phyloP scores from a whole-genome alignment of 805 yeast genomes.

The Kuraishia piskuri region DNA sequence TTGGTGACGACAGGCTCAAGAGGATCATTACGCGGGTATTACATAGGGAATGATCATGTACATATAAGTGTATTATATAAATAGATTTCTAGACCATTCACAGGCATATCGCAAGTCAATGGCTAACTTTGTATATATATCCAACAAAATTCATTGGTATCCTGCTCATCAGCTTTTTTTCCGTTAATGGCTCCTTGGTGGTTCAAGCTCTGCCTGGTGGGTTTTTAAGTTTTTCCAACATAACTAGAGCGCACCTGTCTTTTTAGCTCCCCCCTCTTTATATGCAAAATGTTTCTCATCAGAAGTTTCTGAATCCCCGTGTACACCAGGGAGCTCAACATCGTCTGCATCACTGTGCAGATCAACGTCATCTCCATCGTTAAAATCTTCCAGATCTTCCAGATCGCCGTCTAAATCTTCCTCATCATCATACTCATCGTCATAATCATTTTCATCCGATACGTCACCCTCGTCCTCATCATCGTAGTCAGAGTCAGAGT shows the following conservation, averaged over 20 bases:
- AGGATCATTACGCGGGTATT: background rate
- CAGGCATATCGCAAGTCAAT: no score
- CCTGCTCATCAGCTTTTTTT: no score
- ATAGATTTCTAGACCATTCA: no score
- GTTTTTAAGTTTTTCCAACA: no score
- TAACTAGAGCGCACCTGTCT: no score
- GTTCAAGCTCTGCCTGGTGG: no score
- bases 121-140: no score
- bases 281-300: background rate
- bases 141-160: no score
- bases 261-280: background rate
- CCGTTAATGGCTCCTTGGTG: no score
- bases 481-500: background rate
- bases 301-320: background rate
- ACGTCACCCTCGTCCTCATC: background rate
- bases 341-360: background rate
- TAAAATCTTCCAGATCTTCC: background rate
- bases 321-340: background rate
- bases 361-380: background rate
- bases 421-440: background rate
- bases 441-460: no score
- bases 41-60: background rate
- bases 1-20: constrained; percentile 34
- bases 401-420: background rate
- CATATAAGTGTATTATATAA: no score